Conservation (phyloP, 1,284 basidiomycete genomes). For the Neolentinus lepideus region DNA sequence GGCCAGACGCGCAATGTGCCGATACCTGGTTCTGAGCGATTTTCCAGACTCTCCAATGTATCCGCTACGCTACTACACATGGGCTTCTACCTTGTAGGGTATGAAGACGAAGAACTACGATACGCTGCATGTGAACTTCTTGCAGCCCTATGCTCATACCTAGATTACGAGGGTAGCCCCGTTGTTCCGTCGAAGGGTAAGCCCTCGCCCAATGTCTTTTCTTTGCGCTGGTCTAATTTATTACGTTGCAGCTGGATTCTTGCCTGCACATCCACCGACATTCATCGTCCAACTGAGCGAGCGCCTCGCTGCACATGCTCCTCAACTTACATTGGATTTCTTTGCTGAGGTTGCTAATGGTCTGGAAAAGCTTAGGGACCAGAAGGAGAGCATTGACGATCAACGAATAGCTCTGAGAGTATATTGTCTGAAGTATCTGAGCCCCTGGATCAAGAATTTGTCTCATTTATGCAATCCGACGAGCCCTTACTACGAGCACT, state of each 20-base stretch:
- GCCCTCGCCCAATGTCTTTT: conserved; percentile 13
- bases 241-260: conserved; percentile 20
- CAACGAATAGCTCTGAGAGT: conserved; percentile 47
- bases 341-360: conserved; percentile 72
- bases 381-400: neutral
- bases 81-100: conserved; percentile 70
- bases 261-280: conserved; percentile 64
- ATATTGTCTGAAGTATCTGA: conserved; percentile 72
- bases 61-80: conserved; percentile 80
- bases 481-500: conserved; percentile 56
- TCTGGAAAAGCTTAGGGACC: conserved; percentile 37
- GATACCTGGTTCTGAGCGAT: conserved; percentile 55
- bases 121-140: conserved; percentile 74
- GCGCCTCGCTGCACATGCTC: conserved; percentile 62
- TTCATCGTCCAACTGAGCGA: conserved; percentile 68
- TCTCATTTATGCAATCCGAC: conserved; percentile 66
- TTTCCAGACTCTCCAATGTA: conserved; percentile 74
- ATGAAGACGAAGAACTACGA: conserved; percentile 69
- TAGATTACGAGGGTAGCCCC: conserved; percentile 68
- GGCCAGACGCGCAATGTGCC: conserved; percentile 53
- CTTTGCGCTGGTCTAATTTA: neutral
- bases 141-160: conserved; percentile 69
- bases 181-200: conserved; percentile 63
- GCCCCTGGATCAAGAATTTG: conserved; percentile 83
- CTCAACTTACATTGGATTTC: conserved; percentile 82